Conservation (phyloP, 192 early-diverging fungal genomes). For the Linnemannia zychae region DNA sequence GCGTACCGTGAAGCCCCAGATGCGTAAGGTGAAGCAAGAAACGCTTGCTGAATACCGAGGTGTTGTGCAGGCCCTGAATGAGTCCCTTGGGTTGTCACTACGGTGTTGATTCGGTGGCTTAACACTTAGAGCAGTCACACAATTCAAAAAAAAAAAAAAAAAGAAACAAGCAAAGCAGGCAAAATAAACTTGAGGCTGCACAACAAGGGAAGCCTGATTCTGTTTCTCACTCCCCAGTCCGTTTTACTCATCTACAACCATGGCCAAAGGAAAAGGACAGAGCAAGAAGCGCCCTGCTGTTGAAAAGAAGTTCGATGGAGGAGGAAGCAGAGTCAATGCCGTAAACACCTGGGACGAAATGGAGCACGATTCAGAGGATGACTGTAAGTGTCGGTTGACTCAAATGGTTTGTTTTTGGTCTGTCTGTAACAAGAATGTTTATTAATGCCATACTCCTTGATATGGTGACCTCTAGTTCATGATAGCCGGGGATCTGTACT, state of each 20-base stretch:
- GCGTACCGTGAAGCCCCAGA: not conserved
- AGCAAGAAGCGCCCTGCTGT: constrained; percentile 35
- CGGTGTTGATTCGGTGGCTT: constrained; percentile 42
- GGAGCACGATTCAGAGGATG: constrained; percentile 82
- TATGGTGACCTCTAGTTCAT: constrained; percentile 22
- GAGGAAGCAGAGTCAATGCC: constrained; percentile 68
- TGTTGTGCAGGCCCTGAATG: constrained; percentile 39
- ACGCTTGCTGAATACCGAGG: constrained; percentile 12
- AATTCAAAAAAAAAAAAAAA: constrained; percentile 21
- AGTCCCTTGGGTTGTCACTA: constrained; percentile 31
- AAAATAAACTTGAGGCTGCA: constrained; percentile 11
- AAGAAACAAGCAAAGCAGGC: constrained; percentile 7
- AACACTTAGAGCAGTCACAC: constrained; percentile 13
- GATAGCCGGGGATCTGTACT: constrained; percentile 43
- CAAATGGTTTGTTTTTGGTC: not conserved
- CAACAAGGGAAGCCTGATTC: constrained; percentile 2
- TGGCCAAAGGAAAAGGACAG: constrained; percentile 47
- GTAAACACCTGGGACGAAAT: constrained; percentile 80
- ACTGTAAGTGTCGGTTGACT: constrained; percentile 62
- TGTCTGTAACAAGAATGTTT: not conserved
- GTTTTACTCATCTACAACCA: constrained; percentile 17
- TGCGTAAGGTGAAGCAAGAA: constrained; percentile 9
- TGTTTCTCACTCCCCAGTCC: not conserved
- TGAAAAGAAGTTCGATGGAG: constrained; percentile 54
- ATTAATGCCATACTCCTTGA: not conserved